phyloP scores from a whole-genome alignment of 2,329 filamentous ascomycete species.

The Colletotrichum sp. region DNA sequence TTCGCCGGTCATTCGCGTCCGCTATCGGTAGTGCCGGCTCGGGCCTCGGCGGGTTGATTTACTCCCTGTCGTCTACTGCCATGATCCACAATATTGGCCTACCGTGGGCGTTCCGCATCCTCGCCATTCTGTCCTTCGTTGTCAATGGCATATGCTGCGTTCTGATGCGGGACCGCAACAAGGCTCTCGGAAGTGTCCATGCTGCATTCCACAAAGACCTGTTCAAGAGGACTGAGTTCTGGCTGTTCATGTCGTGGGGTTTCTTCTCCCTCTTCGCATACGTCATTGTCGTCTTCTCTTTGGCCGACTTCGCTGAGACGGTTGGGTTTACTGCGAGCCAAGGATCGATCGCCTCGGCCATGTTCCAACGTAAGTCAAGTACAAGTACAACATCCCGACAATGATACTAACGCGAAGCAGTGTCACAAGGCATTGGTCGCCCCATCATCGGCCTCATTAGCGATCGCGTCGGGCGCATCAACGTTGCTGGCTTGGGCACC shows the following conservation, averaged over 20 bases:
- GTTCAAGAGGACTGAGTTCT: constrained; percentile 66
- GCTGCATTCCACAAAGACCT: constrained; percentile 69
- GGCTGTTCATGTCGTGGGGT: constrained; percentile 70
- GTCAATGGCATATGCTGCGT: constrained; percentile 69
- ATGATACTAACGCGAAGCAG: constrained; percentile 25
- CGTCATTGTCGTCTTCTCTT: constrained; percentile 76
- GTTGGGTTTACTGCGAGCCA: constrained; percentile 72
- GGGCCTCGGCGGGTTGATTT: constrained; percentile 76
- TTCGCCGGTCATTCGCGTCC: constrained; percentile 71
- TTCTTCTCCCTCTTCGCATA: constrained; percentile 78
- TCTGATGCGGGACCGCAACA: constrained; percentile 74
- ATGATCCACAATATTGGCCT: constrained; percentile 71
- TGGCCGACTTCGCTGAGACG: constrained; percentile 74
- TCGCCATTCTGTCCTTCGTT: constrained; percentile 66
- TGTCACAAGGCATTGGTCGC: constrained; percentile 70
- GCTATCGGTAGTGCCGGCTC: constrained; percentile 72
- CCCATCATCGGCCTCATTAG: constrained; percentile 76
- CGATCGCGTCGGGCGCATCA: constrained; percentile 73
- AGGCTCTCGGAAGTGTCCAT: constrained; percentile 70
- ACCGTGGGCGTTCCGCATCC: constrained; percentile 69
- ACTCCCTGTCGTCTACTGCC: constrained; percentile 70
- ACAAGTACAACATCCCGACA: constrained; percentile 24
- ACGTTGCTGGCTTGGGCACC: constrained; percentile 71
- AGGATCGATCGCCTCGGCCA: constrained; percentile 73
- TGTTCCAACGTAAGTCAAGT: constrained; percentile 65